Percentiles rank a stretch among this genome's conserved stretches.
phyloP scores from a whole-genome alignment of 192 early-diverging fungal species.

The Coemansia sp. region DNA sequence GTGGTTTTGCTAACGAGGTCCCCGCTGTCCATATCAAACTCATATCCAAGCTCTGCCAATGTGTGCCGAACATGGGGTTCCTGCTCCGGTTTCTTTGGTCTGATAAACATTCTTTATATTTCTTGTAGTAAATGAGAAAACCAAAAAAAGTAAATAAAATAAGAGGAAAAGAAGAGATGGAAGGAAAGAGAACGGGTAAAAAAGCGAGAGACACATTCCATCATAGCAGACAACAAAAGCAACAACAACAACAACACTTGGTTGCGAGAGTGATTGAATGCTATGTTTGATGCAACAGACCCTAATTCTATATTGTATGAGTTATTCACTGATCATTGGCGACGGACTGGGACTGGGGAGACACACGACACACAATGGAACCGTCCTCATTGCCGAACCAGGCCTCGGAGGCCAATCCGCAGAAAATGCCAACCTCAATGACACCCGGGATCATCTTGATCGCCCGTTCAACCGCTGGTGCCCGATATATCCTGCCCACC shows the following conservation, averaged over 20 bases:
- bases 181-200: too few relatives aligned
- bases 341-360: not conserved
- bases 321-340: not conserved
- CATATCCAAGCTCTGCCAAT: conserved; percentile 37
- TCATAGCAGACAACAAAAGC: too few relatives aligned
- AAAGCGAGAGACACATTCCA: not conserved
- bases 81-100: conserved; percentile 28
- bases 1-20: conserved; percentile 19
- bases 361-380: conserved; percentile 52
- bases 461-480: conserved; percentile 54
- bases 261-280: too few relatives aligned
- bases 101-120: conserved; percentile 39
- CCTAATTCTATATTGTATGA: not conserved
- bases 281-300: too few relatives aligned
- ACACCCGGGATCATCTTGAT: conserved; percentile 83
- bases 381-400: conserved; percentile 87
- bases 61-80: conserved; percentile 17
- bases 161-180: not conserved
- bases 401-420: conserved; percentile 76
- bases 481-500: conserved; percentile 74
- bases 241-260: too few relatives aligned
- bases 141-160: not conserved
- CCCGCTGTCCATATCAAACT: conserved; percentile 30
- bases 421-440: conserved; percentile 91
- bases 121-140: not conserved